Evolutionary conservation across 257 asterid species (phyloP).

Genomic region (Solanum boliviense): DNA sequence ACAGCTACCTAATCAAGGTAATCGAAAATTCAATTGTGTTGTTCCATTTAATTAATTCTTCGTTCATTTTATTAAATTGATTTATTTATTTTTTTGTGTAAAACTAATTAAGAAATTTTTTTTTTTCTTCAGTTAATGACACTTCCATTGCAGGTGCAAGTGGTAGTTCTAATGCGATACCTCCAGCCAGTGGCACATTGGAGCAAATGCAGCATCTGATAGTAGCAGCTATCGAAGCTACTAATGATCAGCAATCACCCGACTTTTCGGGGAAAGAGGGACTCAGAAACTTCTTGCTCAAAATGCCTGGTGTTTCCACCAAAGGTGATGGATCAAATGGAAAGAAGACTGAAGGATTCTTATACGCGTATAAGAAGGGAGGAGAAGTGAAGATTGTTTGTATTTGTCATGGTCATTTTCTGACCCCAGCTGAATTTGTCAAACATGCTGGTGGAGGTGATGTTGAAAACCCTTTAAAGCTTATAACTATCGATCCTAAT

Average conservation of each 20-base stretch:
- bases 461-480: conserved; percentile 60
- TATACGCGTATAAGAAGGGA: conserved; percentile 45
- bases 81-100: no score
- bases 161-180: not conserved
- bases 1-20: conserved; percentile 30
- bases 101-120: no score
- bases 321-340: conserved; percentile 36
- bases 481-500: conserved; percentile 46
- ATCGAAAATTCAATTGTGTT: not conserved
- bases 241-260: not conserved
- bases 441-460: conserved; percentile 62
- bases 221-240: not conserved
- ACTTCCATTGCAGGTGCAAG: not conserved
- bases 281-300: conserved; percentile 8
- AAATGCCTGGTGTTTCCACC: conserved; percentile 66
- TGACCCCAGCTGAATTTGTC: conserved; percentile 64
- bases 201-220: not conserved
- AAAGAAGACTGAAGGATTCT: conserved; percentile 42
- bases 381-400: conserved; percentile 65
- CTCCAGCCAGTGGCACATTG: not conserved
- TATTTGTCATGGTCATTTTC: conserved; percentile 68
- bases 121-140: no score
- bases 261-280: not conserved
- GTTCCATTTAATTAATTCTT: not conserved
- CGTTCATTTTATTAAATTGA: not conserved